A percentile compares a stretch with the other conserved stretches of the same genome.
phyloP scores from a whole-genome alignment of 2,329 filamentous ascomycete genomes.

The Fusarium kyushuense region DNA sequence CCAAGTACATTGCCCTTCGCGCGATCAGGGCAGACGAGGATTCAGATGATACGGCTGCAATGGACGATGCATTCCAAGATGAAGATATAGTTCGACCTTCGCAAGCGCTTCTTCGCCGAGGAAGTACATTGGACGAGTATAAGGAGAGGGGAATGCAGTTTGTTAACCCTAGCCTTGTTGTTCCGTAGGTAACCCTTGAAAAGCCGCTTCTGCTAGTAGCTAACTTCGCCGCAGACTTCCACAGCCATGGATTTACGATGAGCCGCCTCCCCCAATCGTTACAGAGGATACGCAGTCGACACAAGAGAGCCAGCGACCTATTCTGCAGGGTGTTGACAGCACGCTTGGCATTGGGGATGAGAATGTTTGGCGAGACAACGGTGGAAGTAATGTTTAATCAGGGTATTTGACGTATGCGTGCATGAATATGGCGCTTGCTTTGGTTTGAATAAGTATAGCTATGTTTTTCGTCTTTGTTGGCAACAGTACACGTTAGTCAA shows the following conservation, averaged over 20 bases:
- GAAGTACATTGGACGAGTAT: conserved; percentile 78
- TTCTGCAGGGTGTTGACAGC: conserved; percentile 53
- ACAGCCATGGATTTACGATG: conserved; percentile 75
- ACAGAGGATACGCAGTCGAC: conserved; percentile 47
- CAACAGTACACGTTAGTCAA: conserved; percentile 5
- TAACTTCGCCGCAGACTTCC: conserved; percentile 64
- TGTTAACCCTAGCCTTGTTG: conserved; percentile 79
- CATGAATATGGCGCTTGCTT: conserved; percentile 28
- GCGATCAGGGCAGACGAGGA: conserved; percentile 76
- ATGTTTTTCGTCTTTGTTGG: background rate
- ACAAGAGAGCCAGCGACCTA: conserved; percentile 42
- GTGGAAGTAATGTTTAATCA: conserved; percentile 42
- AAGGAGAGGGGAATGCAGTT: conserved; percentile 77
- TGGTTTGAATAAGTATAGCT: conserved; percentile 13
- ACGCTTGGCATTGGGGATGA: conserved; percentile 56
- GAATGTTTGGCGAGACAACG: conserved; percentile 54
- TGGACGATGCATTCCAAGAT: conserved; percentile 55
- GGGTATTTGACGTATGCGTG: conserved; percentile 2
- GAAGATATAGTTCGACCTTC: conserved; percentile 55
- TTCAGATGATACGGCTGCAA: conserved; percentile 51
- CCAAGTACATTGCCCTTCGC: conserved; percentile 89
- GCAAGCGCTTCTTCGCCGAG: conserved; percentile 60
- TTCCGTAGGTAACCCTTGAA: conserved; percentile 65
- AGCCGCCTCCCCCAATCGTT: conserved; percentile 59
- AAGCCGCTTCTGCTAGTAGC: conserved; percentile 16